These are phyloP conservation scores for Panicum miliaceum DNA, from an alignment of 176 grass and related monocot genomes.

Conservation along the genomic window DNA sequence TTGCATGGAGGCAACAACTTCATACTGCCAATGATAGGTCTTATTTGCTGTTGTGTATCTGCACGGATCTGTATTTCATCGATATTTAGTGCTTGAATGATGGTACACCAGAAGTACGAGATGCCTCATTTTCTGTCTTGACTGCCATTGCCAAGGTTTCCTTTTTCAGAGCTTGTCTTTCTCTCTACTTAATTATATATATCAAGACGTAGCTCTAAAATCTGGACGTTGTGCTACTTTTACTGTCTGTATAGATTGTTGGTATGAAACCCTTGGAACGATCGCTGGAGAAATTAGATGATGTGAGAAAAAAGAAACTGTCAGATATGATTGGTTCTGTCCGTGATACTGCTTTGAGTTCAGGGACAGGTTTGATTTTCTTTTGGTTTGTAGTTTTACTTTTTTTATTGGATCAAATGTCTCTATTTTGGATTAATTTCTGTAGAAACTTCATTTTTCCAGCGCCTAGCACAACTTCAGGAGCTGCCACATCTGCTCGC, in stretches of 20 bases:
- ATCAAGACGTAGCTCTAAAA: neutral
- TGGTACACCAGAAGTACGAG: constrained; percentile 92
- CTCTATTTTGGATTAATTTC: constrained; percentile 7
- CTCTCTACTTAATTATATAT: constrained; percentile 6
- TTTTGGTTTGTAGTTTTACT: neutral
- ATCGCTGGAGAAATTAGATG: constrained; percentile 95
- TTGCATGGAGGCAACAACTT: constrained; percentile 73
- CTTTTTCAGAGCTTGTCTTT: neutral
- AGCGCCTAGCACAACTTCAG: constrained; percentile 55
- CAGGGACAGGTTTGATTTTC: constrained; percentile 62
- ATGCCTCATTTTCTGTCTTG: constrained; percentile 86
- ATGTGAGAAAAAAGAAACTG: constrained; percentile 97
- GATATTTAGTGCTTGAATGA: constrained; percentile 87
- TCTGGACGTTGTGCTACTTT: constrained; percentile 23
- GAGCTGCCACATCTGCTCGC: constrained; percentile 51
- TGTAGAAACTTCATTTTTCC: constrained; percentile 31
- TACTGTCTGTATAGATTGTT: constrained; percentile 80
- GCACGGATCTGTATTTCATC: constrained; percentile 7
- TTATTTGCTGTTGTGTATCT: constrained; percentile 16
- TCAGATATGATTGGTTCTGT: constrained; percentile 94
- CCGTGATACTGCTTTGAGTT: constrained; percentile 53
- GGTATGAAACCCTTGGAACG: constrained; percentile 96
- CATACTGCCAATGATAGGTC: neutral
- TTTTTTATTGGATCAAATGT: neutral
- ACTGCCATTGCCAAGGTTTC: constrained; percentile 91